A percentile compares a stretch with the other conserved stretches of the same genome.
These are phyloP conservation scores for Lanmaoa rubissima DNA, from an alignment of 768 basidiomycete genomes.

Conservation along the genomic window DNA sequence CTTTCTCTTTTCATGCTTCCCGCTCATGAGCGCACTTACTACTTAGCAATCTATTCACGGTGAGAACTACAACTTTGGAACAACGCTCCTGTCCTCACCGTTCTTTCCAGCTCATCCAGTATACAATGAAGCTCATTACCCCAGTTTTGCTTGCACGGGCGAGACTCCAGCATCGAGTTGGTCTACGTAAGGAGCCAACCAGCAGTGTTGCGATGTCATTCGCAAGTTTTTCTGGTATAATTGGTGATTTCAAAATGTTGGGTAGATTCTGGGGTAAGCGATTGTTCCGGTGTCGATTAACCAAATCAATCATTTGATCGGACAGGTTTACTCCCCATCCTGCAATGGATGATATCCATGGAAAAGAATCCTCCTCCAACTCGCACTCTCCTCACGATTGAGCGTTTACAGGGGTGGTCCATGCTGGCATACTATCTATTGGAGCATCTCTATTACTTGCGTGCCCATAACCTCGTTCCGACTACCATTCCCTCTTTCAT, in stretches of 20 bases:
- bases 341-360: slow-evolving; percentile 76
- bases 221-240: slow-evolving; percentile 49
- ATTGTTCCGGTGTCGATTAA: background rate
- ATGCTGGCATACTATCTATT: slow-evolving; percentile 82
- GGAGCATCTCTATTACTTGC: slow-evolving; percentile 71
- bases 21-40: slow-evolving; percentile 9
- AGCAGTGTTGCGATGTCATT: slow-evolving; percentile 55
- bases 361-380: slow-evolving; percentile 74
- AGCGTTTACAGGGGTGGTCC: slow-evolving; percentile 69
- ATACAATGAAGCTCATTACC: slow-evolving; percentile 64
- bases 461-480: slow-evolving; percentile 60
- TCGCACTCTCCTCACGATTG: slow-evolving; percentile 66
- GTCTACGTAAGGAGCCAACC: slow-evolving; percentile 49
- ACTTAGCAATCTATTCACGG: slow-evolving; percentile 73
- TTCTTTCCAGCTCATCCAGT: slow-evolving; percentile 61
- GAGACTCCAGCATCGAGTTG: slow-evolving; percentile 62
- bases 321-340: slow-evolving; percentile 70
- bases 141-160: slow-evolving; percentile 69
- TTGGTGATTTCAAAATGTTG: slow-evolving; percentile 69
- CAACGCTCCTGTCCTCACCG: background rate
- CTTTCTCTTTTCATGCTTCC: slow-evolving; percentile 6
- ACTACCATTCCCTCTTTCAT: slow-evolving; percentile 46
- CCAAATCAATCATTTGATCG: background rate
- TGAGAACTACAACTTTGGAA: slow-evolving; percentile 22
- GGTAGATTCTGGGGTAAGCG: slow-evolving; percentile 80